These are phyloP conservation scores for Mrakia gelida DNA, from an alignment of 768 basidiomycete genomes.

Conservation along the genomic window DNA sequence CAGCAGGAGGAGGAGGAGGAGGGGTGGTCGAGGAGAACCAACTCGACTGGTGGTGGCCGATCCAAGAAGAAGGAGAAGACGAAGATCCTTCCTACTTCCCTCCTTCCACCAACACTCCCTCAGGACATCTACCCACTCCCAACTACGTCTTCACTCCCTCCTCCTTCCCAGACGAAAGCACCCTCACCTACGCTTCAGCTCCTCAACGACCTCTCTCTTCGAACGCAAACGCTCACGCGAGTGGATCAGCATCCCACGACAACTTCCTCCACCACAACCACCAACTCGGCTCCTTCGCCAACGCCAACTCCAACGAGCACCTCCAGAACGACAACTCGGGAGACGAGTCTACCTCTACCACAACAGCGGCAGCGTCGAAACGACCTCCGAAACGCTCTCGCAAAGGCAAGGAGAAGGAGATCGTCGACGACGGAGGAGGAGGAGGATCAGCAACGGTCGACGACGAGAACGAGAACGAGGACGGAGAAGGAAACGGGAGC, in stretches of 20 bases:
- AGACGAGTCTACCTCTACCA: not conserved
- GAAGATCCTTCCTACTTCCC: constrained; percentile 23
- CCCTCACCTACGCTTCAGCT: not conserved
- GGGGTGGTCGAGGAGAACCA: not conserved
- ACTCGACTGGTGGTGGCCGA: constrained; percentile 20
- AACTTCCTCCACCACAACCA: not conserved
- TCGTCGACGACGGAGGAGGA: not conserved
- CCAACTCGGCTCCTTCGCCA: not conserved
- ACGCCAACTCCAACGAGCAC: not conserved
- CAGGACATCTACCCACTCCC: constrained; percentile 4
- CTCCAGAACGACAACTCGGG: too few relatives aligned
- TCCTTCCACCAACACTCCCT: constrained; percentile 1
- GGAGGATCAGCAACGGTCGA: not conserved
- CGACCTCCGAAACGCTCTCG: constrained; percentile 3
- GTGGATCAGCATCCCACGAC: not conserved
- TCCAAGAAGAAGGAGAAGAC: constrained; percentile 21
- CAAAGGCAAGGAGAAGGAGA: constrained; percentile 13
- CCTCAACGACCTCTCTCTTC: not conserved
- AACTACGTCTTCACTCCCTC: constrained; percentile 12
- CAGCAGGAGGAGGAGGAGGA: not conserved
- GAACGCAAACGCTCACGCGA: not conserved
- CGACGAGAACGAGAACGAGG: not conserved
- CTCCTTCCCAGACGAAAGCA: not conserved
- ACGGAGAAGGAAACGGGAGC: not conserved
- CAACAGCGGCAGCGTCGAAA: not conserved